These are phyloP conservation scores for Globisporangium recalcitrans DNA, from an alignment of 352 stramenopile genomes.

Conservation along the genomic window DNA sequence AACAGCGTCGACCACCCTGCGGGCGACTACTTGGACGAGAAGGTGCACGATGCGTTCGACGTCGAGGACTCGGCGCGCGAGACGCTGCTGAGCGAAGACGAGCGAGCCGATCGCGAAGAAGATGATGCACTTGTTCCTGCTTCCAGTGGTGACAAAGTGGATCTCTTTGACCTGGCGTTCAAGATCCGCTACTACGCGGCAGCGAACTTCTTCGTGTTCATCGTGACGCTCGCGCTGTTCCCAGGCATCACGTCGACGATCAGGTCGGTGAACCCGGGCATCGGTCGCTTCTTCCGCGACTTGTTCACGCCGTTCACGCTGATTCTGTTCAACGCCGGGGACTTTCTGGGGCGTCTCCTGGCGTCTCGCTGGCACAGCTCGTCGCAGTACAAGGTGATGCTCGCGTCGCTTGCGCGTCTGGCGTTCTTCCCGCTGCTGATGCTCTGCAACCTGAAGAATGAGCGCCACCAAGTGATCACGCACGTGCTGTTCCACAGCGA, in stretches of 20 bases:
- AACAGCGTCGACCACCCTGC: conserved; percentile 39
- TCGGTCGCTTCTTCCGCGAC: conserved; percentile 47
- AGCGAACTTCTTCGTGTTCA: conserved; percentile 70
- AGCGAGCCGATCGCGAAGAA: conserved; percentile 6
- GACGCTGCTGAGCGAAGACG: conserved; percentile 26
- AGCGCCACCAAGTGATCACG: conserved; percentile 57
- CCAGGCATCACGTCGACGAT: conserved; percentile 72
- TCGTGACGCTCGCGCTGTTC: conserved; percentile 73
- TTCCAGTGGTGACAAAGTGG: conserved; percentile 23
- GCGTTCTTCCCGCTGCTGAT: conserved; percentile 65
- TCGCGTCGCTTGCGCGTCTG: conserved; percentile 34
- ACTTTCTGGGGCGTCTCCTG: conserved; percentile 59
- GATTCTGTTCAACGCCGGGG: conserved; percentile 73
- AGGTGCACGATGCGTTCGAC: conserved; percentile 9
- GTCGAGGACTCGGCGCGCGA: conserved; percentile 29
- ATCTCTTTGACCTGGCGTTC: conserved; percentile 47
- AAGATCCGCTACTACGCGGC: conserved; percentile 58
- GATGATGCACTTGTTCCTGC: conserved; percentile 5
- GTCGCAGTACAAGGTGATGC: conserved; percentile 31
- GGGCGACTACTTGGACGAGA: conserved; percentile 18
- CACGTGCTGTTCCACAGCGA: conserved; percentile 73
- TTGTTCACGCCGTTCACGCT: conserved; percentile 75
- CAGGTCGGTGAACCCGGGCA: conserved; percentile 39
- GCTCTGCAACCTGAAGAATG: conserved; percentile 75
- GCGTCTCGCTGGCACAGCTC: conserved; percentile 33